Evolutionary conservation across 176 grass and related monocot genomes (phyloP), one percentile per base, ranked within the genome.

Genomic region (Dendrocalamus sinicus): DNA sequence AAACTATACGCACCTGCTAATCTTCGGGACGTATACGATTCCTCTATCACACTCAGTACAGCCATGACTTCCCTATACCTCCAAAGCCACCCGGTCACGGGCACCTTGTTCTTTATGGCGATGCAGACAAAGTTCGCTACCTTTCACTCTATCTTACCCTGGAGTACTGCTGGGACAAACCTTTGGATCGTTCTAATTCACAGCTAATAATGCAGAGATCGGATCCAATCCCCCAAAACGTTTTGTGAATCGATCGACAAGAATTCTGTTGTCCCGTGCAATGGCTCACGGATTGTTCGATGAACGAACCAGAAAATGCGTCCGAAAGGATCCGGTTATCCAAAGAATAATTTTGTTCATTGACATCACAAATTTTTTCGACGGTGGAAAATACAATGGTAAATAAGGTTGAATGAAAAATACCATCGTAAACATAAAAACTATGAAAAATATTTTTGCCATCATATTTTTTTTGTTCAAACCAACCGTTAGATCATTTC

Each of bases 81-180:
- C 83, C 83, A 75, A 61, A 28, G 78, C 13, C 53, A 51, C 24
- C 88, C 67, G 59, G 48, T 87, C 89, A 91, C 84, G 89, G 89
- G 89, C 23, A 43, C 24, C 79, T 74, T 47, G 89, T 58, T 48
- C 46, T 55, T 53, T 32, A 43, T 12, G 74, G 78, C 79, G 77
- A 70, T 7, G 77, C 77, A 39, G 83, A 70, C 88, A 85, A 75
- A 30, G 28, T 61, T 82, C 72, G 26, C 62, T 12, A 65, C 3
- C 16, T 45, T 58, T 72, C 12, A 4, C 6, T 28, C 5, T 20
- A 28, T 28, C 66, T 61, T 35, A 11, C 85, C 19, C 51, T 75
- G 62, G 28, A 69, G 62, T 28, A n/a, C 67, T 30, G 12, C 67
- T 9, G 39, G 30, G 52, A 12, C 37, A 81, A 24, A 9, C n/a